A percentile compares a stretch with the other conserved stretches of the same genome.
Conservation (phyloP, 164 flowering plant genomes). For the Amborella trichopoda region DNA sequence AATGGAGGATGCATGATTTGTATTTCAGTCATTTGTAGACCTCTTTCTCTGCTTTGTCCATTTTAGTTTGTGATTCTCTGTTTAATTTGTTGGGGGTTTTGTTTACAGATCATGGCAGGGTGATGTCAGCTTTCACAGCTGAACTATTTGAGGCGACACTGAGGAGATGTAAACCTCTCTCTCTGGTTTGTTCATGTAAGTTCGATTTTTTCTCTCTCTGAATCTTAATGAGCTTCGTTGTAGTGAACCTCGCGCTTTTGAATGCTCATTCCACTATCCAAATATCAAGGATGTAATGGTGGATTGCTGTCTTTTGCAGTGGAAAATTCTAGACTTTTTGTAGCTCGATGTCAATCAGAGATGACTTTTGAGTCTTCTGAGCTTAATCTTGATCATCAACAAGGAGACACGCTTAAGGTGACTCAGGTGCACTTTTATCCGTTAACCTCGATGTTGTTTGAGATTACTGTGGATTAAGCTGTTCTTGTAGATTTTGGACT, state of each 20-base stretch:
- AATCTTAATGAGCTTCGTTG: background rate
- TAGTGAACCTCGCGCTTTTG: background rate
- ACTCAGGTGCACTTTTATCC: too few relatives aligned
- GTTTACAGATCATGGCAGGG: background rate
- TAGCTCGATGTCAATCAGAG: slow-evolving; percentile 14
- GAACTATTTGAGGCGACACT: background rate
- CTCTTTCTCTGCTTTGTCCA: background rate
- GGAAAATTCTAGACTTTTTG: slow-evolving; percentile 3
- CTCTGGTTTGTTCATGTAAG: background rate
- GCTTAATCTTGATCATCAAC: slow-evolving; percentile 4
- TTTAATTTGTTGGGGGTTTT: background rate
- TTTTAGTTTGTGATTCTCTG: background rate
- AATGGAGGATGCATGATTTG: background rate
- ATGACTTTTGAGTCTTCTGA: slow-evolving; percentile 16
- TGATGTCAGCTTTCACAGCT: background rate
- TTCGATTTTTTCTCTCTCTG: background rate
- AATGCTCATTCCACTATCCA: background rate
- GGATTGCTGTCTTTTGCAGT: slow-evolving; percentile 2
- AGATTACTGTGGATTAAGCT: too few relatives aligned
- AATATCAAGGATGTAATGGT: background rate
- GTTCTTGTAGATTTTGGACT: too few relatives aligned
- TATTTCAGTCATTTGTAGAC: background rate
- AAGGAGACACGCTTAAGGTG: too few relatives aligned
- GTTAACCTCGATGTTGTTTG: too few relatives aligned
- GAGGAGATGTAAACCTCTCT: background rate